Conservation (phyloP, 2,329 filamentous ascomycete species). For the Phoma sp. region DNA sequence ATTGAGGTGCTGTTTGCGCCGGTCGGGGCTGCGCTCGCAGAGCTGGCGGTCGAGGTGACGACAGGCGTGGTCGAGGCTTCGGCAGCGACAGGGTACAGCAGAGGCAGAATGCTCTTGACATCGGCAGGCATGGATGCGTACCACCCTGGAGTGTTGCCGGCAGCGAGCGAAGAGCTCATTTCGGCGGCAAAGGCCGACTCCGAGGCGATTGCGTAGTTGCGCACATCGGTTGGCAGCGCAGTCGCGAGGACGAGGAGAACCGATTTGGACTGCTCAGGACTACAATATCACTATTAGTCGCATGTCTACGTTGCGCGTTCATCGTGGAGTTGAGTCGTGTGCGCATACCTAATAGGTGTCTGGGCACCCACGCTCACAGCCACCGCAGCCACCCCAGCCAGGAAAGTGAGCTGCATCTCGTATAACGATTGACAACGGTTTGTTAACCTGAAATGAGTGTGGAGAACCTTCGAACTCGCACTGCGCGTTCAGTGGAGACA, state of each 20-base stretch:
- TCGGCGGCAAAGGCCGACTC: slow-evolving; percentile 50
- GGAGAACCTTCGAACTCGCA: slow-evolving; percentile 19
- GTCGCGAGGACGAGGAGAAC: slow-evolving; percentile 54
- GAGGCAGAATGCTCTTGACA: slow-evolving; percentile 53
- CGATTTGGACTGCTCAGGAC: slow-evolving; percentile 42
- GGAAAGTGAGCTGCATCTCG: slow-evolving; percentile 41
- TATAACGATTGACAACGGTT: slow-evolving; percentile 20
- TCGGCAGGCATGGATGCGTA: slow-evolving; percentile 55
- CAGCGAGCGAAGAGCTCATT: slow-evolving; percentile 54
- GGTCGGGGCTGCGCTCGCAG: slow-evolving; percentile 28
- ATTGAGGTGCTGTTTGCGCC: slow-evolving; percentile 28
- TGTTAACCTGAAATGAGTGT: slow-evolving; percentile 32
- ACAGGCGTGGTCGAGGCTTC: slow-evolving; percentile 29
- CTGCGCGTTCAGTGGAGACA: slow-evolving; percentile 23
- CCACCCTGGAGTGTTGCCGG: slow-evolving; percentile 55
- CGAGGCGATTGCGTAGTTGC: slow-evolving; percentile 52
- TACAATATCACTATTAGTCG: slow-evolving; percentile 23
- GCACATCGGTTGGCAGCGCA: slow-evolving; percentile 53
- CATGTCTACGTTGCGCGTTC: slow-evolving; percentile 14
- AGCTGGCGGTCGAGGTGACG: slow-evolving; percentile 21
- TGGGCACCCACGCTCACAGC: slow-evolving; percentile 37
- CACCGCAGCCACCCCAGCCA: slow-evolving; percentile 40
- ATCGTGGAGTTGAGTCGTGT: slow-evolving; percentile 16
- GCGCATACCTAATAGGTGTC: slow-evolving; percentile 32
- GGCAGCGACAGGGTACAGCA: slow-evolving; percentile 40